Evolutionary conservation across 441 rosid genomes (phyloP).

Genomic region (Adansonia gregorii): DNA sequence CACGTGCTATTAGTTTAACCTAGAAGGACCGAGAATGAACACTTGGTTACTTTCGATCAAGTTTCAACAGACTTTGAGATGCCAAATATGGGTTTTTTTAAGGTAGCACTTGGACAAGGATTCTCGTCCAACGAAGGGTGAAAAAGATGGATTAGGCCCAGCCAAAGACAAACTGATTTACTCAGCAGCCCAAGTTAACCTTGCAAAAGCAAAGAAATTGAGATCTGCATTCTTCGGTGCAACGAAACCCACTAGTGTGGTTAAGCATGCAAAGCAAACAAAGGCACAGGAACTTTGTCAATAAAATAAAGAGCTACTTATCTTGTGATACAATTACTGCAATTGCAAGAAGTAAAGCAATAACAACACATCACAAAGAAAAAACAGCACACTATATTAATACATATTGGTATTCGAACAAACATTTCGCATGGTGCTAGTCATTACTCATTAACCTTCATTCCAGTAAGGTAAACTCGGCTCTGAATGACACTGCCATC

Average conservation of each 20-base stretch:
- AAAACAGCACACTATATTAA: conserved; percentile 22
- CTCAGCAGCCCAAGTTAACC: too few relatives aligned
- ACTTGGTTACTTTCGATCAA: too few relatives aligned
- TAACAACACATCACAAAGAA: conserved; percentile 15
- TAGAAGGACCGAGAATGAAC: background rate
- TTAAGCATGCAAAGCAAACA: background rate
- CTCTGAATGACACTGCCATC: conserved; percentile 76
- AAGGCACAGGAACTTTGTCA: background rate
- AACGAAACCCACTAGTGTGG: background rate
- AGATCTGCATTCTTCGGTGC: background rate
- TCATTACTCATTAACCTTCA: conserved; percentile 69
- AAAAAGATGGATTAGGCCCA: too few relatives aligned
- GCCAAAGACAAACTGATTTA: background rate
- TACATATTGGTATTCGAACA: conserved; percentile 23
- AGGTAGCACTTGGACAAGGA: background rate
- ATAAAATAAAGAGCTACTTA: conserved; percentile 25
- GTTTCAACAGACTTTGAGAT: too few relatives aligned
- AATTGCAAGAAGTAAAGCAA: conserved; percentile 12
- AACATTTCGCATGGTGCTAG: background rate
- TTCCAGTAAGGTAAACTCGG: conserved; percentile 78
- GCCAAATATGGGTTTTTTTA: too few relatives aligned
- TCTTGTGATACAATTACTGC: conserved; percentile 23
- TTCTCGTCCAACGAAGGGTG: background rate
- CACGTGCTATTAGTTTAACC: background rate
- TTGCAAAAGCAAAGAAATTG: too few relatives aligned